Evolutionary conservation across 306 rosid species (phyloP).

Genomic region (Hippophae gyantsensis): DNA sequence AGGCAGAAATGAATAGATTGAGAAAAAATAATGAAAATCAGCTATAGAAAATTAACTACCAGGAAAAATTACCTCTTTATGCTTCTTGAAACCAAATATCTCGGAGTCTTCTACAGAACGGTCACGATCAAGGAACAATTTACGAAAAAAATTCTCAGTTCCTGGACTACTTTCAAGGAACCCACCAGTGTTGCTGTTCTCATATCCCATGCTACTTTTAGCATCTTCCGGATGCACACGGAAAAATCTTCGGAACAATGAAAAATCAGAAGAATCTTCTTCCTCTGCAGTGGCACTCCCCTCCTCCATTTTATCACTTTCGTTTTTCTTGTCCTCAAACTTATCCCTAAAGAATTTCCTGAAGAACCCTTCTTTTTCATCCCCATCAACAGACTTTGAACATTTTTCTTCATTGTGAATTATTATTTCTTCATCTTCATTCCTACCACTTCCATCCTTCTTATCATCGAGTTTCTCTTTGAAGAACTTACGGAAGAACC

Average conservation of each 20-base stretch:
- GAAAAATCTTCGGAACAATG: conserved; percentile 66
- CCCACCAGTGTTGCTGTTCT: conserved; percentile 34
- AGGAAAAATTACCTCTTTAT: conserved; percentile 56
- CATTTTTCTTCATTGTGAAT: conserved; percentile 1
- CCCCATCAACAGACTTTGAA: conserved; percentile 54
- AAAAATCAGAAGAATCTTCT: conserved; percentile 73
- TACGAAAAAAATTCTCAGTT: conserved; percentile 78
- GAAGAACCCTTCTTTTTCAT: conserved; percentile 84
- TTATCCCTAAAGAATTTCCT: conserved; percentile 65
- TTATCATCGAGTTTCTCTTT: conserved; percentile 76
- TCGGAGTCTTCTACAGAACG: conserved; percentile 88
- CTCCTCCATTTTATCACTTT: conserved; percentile 54
- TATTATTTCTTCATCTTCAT: conserved; percentile 33
- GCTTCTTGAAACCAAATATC: conserved; percentile 65
- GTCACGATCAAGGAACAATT: conserved; percentile 78
- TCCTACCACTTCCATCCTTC: conserved; percentile 42
- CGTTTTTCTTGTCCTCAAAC: conserved; percentile 65
- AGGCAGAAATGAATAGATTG: neutral
- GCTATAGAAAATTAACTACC: conserved; percentile 7
- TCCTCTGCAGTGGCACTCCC: conserved; percentile 59
- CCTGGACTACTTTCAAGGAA: conserved; percentile 77
- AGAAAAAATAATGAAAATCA: too few species aligned
- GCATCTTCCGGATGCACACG: conserved; percentile 90
- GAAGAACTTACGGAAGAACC: conserved; percentile 65
- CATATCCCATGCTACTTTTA: conserved; percentile 47